Evolutionary conservation across 2,329 filamentous ascomycete species (phyloP), one percentile per base, ranked within the genome.

Genomic region (Ophiocordyceps camponoti-floridani): DNA sequence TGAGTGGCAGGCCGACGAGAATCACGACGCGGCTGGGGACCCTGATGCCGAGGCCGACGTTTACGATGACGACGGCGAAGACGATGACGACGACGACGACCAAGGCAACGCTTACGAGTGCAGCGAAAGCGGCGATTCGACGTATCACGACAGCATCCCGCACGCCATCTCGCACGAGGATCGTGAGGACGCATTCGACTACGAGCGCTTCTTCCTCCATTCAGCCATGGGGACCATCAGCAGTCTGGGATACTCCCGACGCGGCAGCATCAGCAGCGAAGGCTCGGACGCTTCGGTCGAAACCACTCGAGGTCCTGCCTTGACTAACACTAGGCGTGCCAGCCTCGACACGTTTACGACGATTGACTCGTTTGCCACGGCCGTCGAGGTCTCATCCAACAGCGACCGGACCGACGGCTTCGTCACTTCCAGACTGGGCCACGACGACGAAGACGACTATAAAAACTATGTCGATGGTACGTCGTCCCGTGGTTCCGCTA

Each of bases 121-220:
- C 19, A 82, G 79, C 53, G 79, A 84, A 52, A 77, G 78, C 50
- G 68, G 75, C 53, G 70, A 77, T 44, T 74, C 74, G 12, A 65
- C 79, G 7, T 79, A 82, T 53, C 75, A 80, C 52, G 77, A 79
- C 52, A 66, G 71, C 0, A 58, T 70, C 42, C 68, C 75, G 45
- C 70, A 75, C 44, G 71, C 73, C 9, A 64, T 82, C 6, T 85
- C 86, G 0, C 89, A 96, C 55, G 89, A 96, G 63, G 87, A 95
- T 59, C 82, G 89, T 18, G 80, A 88, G 51, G 89, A 96, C 60
- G 88, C 88, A 1, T 96, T 96, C 55, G 89, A 96, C 59, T 96
- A 96, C 50, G 84, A 94, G 59, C 81, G 94, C 57, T 95, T 95
- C 63, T 94, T 94, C 60, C 70, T 95, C 13, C 87, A 95, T 59